A percentile compares a stretch with the other conserved stretches of the same genome.
phyloP scores from a whole-genome alignment of 306 rosid genomes.

The Rosa multiflora region DNA sequence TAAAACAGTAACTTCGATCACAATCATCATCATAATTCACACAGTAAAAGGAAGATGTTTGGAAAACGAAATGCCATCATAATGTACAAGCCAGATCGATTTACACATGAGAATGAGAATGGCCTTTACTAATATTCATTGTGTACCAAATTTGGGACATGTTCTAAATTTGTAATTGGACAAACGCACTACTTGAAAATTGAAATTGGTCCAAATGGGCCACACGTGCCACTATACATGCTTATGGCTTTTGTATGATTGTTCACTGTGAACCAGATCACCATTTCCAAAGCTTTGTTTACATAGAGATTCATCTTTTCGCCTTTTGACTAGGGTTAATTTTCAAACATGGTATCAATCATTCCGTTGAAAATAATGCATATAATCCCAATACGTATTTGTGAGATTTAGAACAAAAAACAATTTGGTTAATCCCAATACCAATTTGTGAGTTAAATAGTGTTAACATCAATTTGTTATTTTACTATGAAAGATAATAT shows the following conservation, averaged over 20 bases:
- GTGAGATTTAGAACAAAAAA: not conserved
- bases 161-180: slow-evolving; percentile 15
- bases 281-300: slow-evolving; percentile 12
- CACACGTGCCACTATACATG: slow-evolving; percentile 14
- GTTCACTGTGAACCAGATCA: slow-evolving; percentile 30
- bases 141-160: slow-evolving; percentile 7
- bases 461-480: not conserved
- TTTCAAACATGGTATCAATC: slow-evolving; percentile 1
- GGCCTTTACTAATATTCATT: not conserved
- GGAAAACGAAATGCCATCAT: not conserved
- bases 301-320: slow-evolving; percentile 10
- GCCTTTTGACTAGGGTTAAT: slow-evolving; percentile 3
- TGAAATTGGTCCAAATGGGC: slow-evolving; percentile 27
- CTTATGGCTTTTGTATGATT: slow-evolving; percentile 34
- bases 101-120: slow-evolving; percentile 14
- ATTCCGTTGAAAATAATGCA: not conserved
- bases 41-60: not conserved
- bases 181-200: slow-evolving; percentile 20
- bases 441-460: not conserved
- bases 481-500: too few relatives aligned
- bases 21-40: not conserved
- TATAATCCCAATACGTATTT: not conserved
- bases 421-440: not conserved
- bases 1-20: not conserved
- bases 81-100: not conserved